Base-by-base conservation (phyloP, 1,139 yeast genomes). In the Martiniozyma asiatica region DNA sequence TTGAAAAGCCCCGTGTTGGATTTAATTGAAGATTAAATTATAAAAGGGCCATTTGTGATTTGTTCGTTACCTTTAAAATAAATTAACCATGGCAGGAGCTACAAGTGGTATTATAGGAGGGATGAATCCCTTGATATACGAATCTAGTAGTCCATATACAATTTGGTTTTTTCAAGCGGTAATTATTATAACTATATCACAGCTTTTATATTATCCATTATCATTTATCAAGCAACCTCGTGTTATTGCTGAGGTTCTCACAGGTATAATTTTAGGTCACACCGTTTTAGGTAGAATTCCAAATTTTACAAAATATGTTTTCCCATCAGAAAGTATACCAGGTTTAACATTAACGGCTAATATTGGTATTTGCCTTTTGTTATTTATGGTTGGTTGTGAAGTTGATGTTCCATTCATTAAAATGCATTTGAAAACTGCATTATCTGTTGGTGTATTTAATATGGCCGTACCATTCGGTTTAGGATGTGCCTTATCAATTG, bases 391-490 rank as follows among this genome's bases (percentile, higher is more conserved):
- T 32, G 92, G 92, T 1, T 55, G 80, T 43, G 92, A 80, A 51
- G 87, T 79, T 22, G 92, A 80, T 44, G 53, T 75, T 19, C 58
- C 58, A 15, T 77, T 75, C 44, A 69, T 79, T 37, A 65, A 60
- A 41, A 72, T 67, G 36, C 72, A 79, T 48, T 41, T 70, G 25
- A 61, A 57, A 32, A 73, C 69, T 6, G 87, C 92, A 0, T 34
- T 73, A 3, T 56, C 73, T 2, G 87, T 80, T 11, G 89, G 89
- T 2, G 42, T 76, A 13, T 59, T 72, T 32, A 75, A 78, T 40
- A 71, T 80, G 72, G 74, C 78, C 3, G 57, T 79, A 6, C 92
- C 92, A 0, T 80, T 80, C 53, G 89, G 78, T 0, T 61, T 77
- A 27, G 93, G 93, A 0, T 75, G 81, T 47, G 72, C 73, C 5